Base-by-base conservation (phyloP, 1,139 yeast species). In the Candida pseudoviswanathii region DNA sequence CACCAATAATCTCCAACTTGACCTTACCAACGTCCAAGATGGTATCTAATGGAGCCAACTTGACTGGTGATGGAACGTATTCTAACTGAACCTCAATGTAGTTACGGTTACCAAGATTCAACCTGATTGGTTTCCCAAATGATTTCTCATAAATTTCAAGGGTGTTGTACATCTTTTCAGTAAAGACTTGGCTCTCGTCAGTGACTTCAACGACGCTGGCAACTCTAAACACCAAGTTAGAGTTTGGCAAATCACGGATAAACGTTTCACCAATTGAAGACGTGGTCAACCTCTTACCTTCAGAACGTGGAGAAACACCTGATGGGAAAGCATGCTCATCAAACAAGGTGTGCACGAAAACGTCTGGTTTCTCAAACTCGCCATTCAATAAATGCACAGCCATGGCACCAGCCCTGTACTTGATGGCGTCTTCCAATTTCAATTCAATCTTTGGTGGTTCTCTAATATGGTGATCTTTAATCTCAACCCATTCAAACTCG, bases 291-390 rank as follows among this genome's bases (percentile, higher is more conserved):
- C 50, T 59, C 52, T 70, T 70, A 32, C 79, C 78, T 36, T 71
- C 75, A 5, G 77, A 58, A 50, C 62, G 65, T n/a, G 80, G 66
- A 1, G 87, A 69, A 9, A 77, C 75, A 47, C 81, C 84, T 3
- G 82, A 77, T 4, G 94, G 89, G 49, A 73, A 78, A 1, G 78
- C 75, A 43, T 75, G 74, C 58, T 86, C 92, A 65, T 87, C 95
- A 56, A 86, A 76, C 49, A 84, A 70, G 5, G 82, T 67, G 52
- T 85, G 89, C 38, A 86, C 71, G 56, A 66, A 81, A 9, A 78
- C 66, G 46, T 79, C 83, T 1, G 81, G 66, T 52, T 70, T 75
- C 38, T 70, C 65, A 51, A 85, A 72, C 26, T 63, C 63, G 50
- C 87, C 91, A 24, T 68, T 63, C 22, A 76, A 50, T 30, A 86